Conservation (phyloP, 768 basidiomycete genomes). For the Harrya chromipes region DNA sequence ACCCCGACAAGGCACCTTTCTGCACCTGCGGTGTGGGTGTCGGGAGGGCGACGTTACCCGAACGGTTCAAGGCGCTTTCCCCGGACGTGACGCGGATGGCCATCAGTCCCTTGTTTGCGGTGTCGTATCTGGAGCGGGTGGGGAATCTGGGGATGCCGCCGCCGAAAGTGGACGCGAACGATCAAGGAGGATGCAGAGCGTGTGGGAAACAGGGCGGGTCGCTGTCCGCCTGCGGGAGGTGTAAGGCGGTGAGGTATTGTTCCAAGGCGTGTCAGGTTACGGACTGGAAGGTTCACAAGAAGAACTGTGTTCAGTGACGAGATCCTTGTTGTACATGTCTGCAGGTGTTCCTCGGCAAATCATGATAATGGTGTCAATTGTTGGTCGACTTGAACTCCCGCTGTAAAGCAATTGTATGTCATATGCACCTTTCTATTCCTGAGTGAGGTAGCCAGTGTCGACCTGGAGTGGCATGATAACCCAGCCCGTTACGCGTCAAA, state of each 20-base stretch:
- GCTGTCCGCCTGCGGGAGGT: conserved; percentile 35
- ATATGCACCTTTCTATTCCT: too few species aligned
- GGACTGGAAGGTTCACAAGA: conserved; percentile 48
- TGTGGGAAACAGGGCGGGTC: conserved; percentile 21
- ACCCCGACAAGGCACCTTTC: conserved; percentile 39
- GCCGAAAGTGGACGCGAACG: neutral
- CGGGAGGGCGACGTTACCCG: conserved; percentile 37
- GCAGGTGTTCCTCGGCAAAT: too few species aligned
- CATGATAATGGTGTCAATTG: too few species aligned
- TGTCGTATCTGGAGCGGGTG: conserved; percentile 46
- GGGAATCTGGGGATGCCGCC: conserved; percentile 12
- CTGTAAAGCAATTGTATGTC: too few species aligned
- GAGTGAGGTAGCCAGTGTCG: too few species aligned
- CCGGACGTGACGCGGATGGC: conserved; percentile 48
- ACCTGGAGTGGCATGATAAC: too few species aligned
- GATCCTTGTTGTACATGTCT: too few species aligned
- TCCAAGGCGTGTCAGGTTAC: conserved; percentile 42
- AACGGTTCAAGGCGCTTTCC: conserved; percentile 39
- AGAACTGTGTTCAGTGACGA: conserved; percentile 21
- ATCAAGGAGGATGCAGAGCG: conserved; percentile 12
- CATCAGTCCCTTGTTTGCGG: conserved; percentile 51
- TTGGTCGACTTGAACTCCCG: too few species aligned
- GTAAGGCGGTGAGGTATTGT: conserved; percentile 42
- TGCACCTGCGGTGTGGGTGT: conserved; percentile 56
- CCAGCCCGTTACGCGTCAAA: too few species aligned